Evolutionary conservation across 176 grass and related monocot genomes (phyloP).

Genomic region (Guadua angustifolia): DNA sequence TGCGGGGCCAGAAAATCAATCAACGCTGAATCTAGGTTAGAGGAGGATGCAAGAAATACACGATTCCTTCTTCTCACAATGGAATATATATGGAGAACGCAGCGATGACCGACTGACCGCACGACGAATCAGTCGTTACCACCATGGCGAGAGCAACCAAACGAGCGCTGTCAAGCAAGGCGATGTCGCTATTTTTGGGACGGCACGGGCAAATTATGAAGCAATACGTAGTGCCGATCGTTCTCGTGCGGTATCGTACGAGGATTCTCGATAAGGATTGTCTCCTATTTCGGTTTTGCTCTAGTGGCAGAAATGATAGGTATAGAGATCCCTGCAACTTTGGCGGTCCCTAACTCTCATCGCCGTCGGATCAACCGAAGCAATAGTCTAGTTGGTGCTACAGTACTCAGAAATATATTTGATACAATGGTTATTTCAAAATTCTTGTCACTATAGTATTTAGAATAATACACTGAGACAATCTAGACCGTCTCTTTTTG

Average conservation of each 20-base stretch:
- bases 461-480: too few relatives aligned
- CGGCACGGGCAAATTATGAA: background rate
- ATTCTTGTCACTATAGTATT: too few relatives aligned
- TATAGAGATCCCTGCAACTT: too few relatives aligned
- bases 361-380: too few relatives aligned
- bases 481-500: too few relatives aligned
- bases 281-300: background rate
- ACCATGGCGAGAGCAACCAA: background rate
- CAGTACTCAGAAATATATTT: too few relatives aligned
- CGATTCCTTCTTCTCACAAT: background rate
- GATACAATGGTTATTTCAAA: too few relatives aligned
- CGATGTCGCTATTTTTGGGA: background rate
- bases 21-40: background rate
- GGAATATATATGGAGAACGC: background rate
- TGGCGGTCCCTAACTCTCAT: too few relatives aligned
- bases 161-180: background rate
- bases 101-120: background rate
- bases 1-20: background rate
- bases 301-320: constrained; percentile 4
- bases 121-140: background rate
- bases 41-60: background rate
- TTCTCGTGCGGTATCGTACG: background rate
- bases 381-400: too few relatives aligned
- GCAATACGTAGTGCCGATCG: background rate
- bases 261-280: constrained; percentile 20